A percentile compares a stretch with the other conserved stretches of the same genome.
Conservation (phyloP, 208 protist genomes). For the Crithidia thermophila region DNA sequence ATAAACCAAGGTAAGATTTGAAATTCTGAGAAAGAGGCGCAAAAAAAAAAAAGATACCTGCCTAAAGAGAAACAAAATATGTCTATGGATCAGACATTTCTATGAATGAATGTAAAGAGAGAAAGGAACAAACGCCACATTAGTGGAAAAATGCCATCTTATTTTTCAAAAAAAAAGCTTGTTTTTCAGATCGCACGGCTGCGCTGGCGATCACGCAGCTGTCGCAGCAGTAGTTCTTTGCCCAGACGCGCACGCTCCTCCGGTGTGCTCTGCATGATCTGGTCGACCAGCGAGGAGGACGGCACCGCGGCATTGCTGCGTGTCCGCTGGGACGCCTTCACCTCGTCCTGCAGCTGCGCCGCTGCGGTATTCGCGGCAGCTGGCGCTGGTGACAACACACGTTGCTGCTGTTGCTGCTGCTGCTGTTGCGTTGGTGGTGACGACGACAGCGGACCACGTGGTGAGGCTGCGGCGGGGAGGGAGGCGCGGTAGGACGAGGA, state of each 20-base stretch:
- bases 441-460: not conserved
- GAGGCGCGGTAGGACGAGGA: not conserved
- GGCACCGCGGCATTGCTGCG: not conserved
- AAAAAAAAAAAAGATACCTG: too few species aligned
- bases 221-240: conserved; percentile 64
- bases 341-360: not conserved
- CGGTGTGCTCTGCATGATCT: conserved; percentile 30
- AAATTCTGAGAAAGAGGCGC: too few species aligned
- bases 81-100: too few species aligned
- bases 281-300: conserved; percentile 15
- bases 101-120: too few species aligned
- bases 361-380: not conserved
- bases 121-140: not conserved
- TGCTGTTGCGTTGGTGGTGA: not conserved
- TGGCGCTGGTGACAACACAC: not conserved
- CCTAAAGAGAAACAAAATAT: too few species aligned
- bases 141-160: not conserved
- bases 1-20: too few species aligned
- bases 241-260: conserved; percentile 42
- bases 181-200: not conserved
- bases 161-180: not conserved
- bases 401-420: not conserved
- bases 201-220: conserved; percentile 40
- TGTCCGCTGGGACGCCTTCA: conserved; percentile 1
- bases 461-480: not conserved